Evolutionary conservation across 371 early-diverging fungal genomes (phyloP).

Genomic region (Lichtheimia ornata): DNA sequence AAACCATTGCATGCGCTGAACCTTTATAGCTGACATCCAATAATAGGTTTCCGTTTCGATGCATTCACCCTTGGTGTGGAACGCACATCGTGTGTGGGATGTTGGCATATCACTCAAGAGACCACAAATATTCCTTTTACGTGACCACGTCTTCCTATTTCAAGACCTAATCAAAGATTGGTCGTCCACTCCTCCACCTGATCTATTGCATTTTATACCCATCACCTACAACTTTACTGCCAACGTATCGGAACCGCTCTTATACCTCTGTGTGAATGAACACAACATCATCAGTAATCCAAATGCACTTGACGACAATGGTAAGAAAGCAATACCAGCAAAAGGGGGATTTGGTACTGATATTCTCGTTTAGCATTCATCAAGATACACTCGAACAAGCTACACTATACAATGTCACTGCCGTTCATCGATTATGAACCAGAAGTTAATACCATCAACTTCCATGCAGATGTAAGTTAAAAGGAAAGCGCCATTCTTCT

Average conservation of each 20-base stretch:
- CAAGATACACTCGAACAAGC: constrained; percentile 46
- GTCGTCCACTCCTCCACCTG: constrained; percentile 57
- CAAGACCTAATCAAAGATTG: constrained; percentile 80
- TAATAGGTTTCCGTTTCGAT: constrained; percentile 57
- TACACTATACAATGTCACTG: constrained; percentile 48
- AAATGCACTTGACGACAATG: constrained; percentile 73
- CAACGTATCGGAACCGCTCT: constrained; percentile 51
- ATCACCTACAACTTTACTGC: constrained; percentile 64
- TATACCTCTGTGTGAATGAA: constrained; percentile 78
- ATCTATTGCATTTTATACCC: constrained; percentile 72
- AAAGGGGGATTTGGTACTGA: neutral
- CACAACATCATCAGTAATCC: constrained; percentile 84
- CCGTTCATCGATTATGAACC: constrained; percentile 68
- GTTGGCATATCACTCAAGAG: constrained; percentile 47
- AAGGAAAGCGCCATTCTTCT: neutral
- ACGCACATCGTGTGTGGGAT: constrained; percentile 69
- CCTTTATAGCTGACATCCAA: neutral
- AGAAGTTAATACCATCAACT: constrained; percentile 55
- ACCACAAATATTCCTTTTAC: constrained; percentile 64
- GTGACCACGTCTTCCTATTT: constrained; percentile 82
- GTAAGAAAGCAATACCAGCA: constrained; percentile 38
- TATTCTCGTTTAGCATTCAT: constrained; percentile 55
- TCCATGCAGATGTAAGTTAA: constrained; percentile 53
- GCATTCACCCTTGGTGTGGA: constrained; percentile 80
- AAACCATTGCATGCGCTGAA: neutral